These are phyloP conservation scores for Vitis hybrid DNA, from an alignment of 177 flowering plant genomes.

Conservation along the genomic window DNA sequence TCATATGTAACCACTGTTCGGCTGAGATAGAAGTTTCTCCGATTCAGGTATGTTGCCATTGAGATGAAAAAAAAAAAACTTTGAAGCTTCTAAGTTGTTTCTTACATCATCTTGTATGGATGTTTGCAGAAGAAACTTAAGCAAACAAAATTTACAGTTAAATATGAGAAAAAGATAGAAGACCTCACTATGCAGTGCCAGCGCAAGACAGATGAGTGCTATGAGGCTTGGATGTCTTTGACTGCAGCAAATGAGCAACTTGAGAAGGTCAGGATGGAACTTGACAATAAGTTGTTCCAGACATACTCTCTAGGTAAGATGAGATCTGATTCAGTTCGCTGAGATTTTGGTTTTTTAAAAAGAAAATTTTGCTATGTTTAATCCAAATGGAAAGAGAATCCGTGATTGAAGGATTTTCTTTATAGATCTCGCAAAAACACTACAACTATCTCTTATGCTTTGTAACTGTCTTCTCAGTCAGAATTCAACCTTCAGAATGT, in stretches of 20 bases:
- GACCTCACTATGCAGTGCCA: slow-evolving; percentile 61
- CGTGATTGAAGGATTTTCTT: too few species aligned
- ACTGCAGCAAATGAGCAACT: slow-evolving; percentile 72
- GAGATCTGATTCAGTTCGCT: background rate
- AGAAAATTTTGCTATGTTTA: background rate
- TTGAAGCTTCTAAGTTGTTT: background rate
- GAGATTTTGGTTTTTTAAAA: background rate
- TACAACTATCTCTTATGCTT: too few species aligned
- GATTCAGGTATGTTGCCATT: slow-evolving; percentile 47
- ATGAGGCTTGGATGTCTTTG: slow-evolving; percentile 96
- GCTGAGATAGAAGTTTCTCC: slow-evolving; percentile 63
- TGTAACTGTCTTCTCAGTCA: too few species aligned
- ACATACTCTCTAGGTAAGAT: slow-evolving; percentile 63
- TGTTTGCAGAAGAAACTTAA: slow-evolving; percentile 54
- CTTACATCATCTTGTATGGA: background rate
- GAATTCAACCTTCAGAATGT: too few species aligned
- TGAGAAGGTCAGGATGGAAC: slow-evolving; percentile 78
- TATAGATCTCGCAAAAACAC: too few species aligned
- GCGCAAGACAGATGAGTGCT: slow-evolving; percentile 80
- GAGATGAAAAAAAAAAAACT: background rate
- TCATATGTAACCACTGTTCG: slow-evolving; percentile 65
- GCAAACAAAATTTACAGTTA: slow-evolving; percentile 47
- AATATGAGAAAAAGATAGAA: slow-evolving; percentile 80
- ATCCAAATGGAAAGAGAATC: too few species aligned
- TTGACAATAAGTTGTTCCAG: slow-evolving; percentile 60